phyloP scores from a whole-genome alignment of 2,329 filamentous ascomycete species.

The Penicillium thymicola region DNA sequence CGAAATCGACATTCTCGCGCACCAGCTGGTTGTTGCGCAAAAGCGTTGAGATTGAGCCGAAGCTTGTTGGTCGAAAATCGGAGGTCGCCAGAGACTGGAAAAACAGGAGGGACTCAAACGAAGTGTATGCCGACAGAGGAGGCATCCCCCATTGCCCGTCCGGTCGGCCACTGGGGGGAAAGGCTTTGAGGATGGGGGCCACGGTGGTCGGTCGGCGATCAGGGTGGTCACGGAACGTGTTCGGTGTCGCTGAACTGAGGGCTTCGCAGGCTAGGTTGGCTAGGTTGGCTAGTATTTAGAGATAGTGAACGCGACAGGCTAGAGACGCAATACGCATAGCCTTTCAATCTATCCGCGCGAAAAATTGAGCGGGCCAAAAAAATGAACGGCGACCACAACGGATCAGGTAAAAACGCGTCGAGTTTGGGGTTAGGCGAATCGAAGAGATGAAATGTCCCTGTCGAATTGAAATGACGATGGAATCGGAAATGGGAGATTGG shows the following conservation, averaged over 20 bases:
- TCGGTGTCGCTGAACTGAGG: not conserved
- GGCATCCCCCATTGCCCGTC: slow-evolving; percentile 54
- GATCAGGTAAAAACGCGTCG: slow-evolving; percentile 3
- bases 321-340: slow-evolving; percentile 14
- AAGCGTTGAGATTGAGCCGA: slow-evolving; percentile 68
- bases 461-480: slow-evolving; percentile 4
- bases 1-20: slow-evolving; percentile 66
- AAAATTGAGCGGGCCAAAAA: not conserved
- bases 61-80: slow-evolving; percentile 63
- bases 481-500: slow-evolving; percentile 2
- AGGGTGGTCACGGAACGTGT: slow-evolving; percentile 1
- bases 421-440: too few species aligned
- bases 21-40: slow-evolving; percentile 73
- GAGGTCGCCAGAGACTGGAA: slow-evolving; percentile 73
- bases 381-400: slow-evolving; percentile 10
- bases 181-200: slow-evolving; percentile 35
- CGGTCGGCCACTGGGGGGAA: slow-evolving; percentile 36
- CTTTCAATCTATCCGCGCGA: slow-evolving; percentile 24
- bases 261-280: not conserved
- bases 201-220: slow-evolving; percentile 27
- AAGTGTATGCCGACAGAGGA: slow-evolving; percentile 66
- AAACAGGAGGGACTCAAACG: slow-evolving; percentile 80
- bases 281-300: not conserved
- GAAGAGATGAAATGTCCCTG: not conserved
- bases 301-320: slow-evolving; percentile 7